Conservation (phyloP, 164 flowering plant genomes). For the Malania oleifera region DNA sequence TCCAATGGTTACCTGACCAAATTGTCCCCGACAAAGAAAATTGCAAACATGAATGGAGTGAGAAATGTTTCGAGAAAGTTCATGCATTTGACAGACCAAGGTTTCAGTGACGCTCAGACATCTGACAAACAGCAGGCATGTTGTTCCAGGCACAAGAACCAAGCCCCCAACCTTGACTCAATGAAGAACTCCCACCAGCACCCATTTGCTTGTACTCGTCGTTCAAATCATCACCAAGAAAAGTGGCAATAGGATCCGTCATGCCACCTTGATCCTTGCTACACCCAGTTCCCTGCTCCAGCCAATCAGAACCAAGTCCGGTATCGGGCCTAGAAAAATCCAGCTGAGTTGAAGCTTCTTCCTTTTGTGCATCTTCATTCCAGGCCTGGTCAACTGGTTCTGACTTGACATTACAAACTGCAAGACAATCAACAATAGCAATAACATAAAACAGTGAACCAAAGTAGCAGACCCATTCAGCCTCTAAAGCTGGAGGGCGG, state of each 20-base stretch:
- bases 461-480: no score
- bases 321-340: constrained; percentile 44
- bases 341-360: constrained; percentile 15
- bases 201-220: constrained; percentile 32
- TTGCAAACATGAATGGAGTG: constrained; percentile 13
- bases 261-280: constrained; percentile 27
- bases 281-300: constrained; percentile 27
- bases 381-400: constrained; percentile 36
- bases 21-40: constrained; percentile 9
- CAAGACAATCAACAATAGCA: constrained; percentile 11
- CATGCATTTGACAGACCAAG: constrained; percentile 1
- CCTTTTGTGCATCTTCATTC: constrained; percentile 20
- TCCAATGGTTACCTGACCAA: constrained; percentile 11
- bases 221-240: constrained; percentile 51
- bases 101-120: constrained; percentile 35
- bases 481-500: no score
- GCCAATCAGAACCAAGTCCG: constrained; percentile 51
- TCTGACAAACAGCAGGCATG: constrained; percentile 56
- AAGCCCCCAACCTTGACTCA: constrained; percentile 34
- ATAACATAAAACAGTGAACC: no score
- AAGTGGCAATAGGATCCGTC: constrained; percentile 36
- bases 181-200: constrained; percentile 25
- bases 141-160: constrained; percentile 41
- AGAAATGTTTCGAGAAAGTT: constrained; percentile 11
- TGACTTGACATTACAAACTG: constrained; percentile 41